Evolutionary conservation across 2,329 filamentous ascomycete genomes (phyloP).

Genomic region (Chaetomiaceae sp.): DNA sequence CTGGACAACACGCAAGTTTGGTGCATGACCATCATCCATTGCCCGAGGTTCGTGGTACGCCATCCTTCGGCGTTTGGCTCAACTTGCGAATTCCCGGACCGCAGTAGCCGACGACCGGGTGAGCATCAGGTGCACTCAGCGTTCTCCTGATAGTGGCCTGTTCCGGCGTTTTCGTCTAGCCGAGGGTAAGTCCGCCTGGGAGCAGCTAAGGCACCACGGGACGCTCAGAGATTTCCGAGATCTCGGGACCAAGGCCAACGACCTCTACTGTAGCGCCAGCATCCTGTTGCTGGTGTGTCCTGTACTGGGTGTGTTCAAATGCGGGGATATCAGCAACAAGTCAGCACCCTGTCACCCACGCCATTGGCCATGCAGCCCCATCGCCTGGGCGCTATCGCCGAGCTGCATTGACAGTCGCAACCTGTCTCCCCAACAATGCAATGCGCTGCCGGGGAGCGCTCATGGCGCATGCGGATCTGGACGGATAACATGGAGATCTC

Average conservation of each 20-base stretch:
- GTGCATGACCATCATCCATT: not conserved
- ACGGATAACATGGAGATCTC: slow-evolving; percentile 15
- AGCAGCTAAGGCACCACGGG: not conserved
- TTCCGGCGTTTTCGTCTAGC: slow-evolving; percentile 24
- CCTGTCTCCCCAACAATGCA: too few species aligned
- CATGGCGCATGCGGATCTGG: slow-evolving; percentile 11
- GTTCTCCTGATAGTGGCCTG: slow-evolving; percentile 6
- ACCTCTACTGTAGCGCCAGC: too few species aligned
- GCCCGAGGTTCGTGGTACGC: slow-evolving; percentile 6
- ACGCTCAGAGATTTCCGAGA: slow-evolving; percentile 8
- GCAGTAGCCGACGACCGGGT: slow-evolving; percentile 16
- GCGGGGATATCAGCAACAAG: not conserved
- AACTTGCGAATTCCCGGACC: not conserved
- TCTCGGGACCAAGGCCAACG: slow-evolving; percentile 12
- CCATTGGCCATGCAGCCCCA: too few species aligned
- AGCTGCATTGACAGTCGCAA: too few species aligned
- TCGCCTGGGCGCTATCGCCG: slow-evolving; percentile 1
- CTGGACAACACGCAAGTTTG: not conserved
- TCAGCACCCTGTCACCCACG: not conserved
- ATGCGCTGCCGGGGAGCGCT: too few species aligned
- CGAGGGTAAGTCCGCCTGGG: slow-evolving; percentile 27
- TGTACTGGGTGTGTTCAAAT: not conserved
- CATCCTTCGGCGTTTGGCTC: not conserved
- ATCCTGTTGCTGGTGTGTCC: not conserved
- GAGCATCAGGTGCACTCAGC: not conserved